Evolutionary conservation across 1,139 yeast species (phyloP).

Genomic region (Saccharomyces hybrid): DNA sequence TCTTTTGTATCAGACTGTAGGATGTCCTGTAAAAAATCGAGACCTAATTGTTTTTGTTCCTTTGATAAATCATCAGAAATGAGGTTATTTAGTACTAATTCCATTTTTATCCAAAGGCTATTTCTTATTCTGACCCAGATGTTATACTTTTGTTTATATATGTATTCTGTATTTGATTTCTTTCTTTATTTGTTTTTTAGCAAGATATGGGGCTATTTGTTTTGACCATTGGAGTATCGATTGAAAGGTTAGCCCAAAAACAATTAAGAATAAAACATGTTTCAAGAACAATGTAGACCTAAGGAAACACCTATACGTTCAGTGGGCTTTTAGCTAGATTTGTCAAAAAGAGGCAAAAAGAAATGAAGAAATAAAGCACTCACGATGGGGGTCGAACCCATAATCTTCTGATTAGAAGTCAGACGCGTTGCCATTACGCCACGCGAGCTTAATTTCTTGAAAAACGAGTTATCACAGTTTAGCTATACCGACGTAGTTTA

Average conservation of each 20-base stretch:
- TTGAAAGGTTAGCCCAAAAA: too few species aligned
- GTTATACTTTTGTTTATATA: too few species aligned
- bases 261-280: too few species aligned
- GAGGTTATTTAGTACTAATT: slow-evolving; percentile 4
- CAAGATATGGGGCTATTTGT: too few species aligned
- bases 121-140: background rate
- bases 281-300: too few species aligned
- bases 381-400: slow-evolving; percentile 60
- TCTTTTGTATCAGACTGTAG: slow-evolving; percentile 20
- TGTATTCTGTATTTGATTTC: too few species aligned
- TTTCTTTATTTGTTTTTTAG: too few species aligned
- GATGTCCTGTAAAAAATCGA: slow-evolving; percentile 14
- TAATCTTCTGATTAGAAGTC: slow-evolving; percentile 59
- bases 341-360: background rate
- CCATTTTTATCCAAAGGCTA: background rate
- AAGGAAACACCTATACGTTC: background rate
- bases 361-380: slow-evolving; percentile 35
- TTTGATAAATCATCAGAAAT: slow-evolving; percentile 4
- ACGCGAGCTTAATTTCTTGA: slow-evolving; percentile 38
- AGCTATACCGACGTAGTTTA: too few species aligned
- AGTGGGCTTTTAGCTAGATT: too few species aligned
- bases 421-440: slow-evolving; percentile 62
- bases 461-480: too few species aligned
- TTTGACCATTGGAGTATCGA: too few species aligned
- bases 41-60: slow-evolving; percentile 12